Conservation (phyloP, 2,329 filamentous ascomycete genomes). For the Neocatenulostroma microsporum region DNA sequence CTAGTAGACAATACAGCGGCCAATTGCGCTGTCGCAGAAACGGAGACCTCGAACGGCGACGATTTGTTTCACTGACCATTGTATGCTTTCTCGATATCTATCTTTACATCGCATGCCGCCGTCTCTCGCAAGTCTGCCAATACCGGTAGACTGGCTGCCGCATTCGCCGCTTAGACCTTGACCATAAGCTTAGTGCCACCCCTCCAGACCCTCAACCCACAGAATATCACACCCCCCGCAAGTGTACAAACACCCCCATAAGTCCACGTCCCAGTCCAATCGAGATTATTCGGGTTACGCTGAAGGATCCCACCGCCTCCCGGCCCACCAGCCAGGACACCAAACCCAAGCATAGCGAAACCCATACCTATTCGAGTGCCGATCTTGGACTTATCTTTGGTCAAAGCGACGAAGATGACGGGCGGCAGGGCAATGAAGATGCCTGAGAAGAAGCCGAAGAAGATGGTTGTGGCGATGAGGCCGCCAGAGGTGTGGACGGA, state of each 20-base stretch:
- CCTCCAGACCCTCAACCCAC: conserved; percentile 19
- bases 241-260: conserved; percentile 24
- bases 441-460: conserved; percentile 39
- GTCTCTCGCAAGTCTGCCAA: too few species aligned
- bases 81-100: too few species aligned
- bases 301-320: conserved; percentile 29
- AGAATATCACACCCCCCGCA: conserved; percentile 19
- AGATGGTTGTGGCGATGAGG: conserved; percentile 30
- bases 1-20: too few species aligned
- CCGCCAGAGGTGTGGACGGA: conserved; percentile 28
- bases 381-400: conserved; percentile 34
- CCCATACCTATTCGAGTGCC: conserved; percentile 39
- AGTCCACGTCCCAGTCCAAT: conserved; percentile 32
- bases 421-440: conserved; percentile 38
- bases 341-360: conserved; percentile 29
- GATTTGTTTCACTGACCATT: too few species aligned
- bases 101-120: too few species aligned
- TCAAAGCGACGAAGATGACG: conserved; percentile 34
- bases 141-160: too few species aligned
- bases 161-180: too few species aligned
- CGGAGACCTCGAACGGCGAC: too few species aligned
- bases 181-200: conserved; percentile 22
- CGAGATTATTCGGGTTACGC: conserved; percentile 11
- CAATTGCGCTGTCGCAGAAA: too few species aligned
- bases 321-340: conserved; percentile 29